phyloP scores from a whole-genome alignment of 495 filamentous ascomycete species.

The Hypoxylon fragiforme region DNA sequence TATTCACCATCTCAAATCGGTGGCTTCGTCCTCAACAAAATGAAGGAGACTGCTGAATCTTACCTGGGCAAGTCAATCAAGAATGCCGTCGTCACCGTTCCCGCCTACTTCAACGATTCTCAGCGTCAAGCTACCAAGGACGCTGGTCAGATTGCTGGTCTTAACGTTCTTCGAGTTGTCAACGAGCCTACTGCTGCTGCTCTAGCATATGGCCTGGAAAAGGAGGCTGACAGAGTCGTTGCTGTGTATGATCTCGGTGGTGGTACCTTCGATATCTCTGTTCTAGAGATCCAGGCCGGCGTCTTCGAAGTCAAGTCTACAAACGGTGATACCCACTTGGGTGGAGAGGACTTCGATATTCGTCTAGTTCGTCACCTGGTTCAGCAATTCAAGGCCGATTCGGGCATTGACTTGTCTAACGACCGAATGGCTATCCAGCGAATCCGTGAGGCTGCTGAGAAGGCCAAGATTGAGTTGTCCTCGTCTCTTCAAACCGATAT shows the following conservation, averaged over 20 bases:
- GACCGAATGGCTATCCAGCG: constrained; percentile 99
- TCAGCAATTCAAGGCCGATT: constrained; percentile 94
- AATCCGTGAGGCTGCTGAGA: constrained; percentile 99
- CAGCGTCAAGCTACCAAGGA: constrained; percentile 98
- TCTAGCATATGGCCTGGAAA: constrained; percentile 93
- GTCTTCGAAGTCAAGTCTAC: constrained; percentile 99
- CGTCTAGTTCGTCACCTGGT: constrained; percentile 92
- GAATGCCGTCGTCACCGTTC: constrained; percentile 95
- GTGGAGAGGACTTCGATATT: constrained; percentile 99
- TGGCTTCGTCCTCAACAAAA: constrained; percentile 95
- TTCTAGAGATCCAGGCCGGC: constrained; percentile 95
- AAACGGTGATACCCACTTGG: constrained; percentile 97
- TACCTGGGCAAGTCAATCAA: constrained; percentile 87
- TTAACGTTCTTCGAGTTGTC: constrained; percentile 95
- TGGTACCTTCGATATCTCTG: constrained; percentile 98
- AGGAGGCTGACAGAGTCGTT: constrained; percentile 86
- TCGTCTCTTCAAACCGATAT: constrained; percentile 97
- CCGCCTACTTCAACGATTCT: constrained; percentile 97
- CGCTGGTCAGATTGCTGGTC: constrained; percentile 91
- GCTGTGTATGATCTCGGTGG: constrained; percentile 98
- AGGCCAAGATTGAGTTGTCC: constrained; percentile 99
- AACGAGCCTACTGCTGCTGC: constrained; percentile 97
- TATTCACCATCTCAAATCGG: constrained; percentile 99
- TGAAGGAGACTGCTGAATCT: constrained; percentile 96
- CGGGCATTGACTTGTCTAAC: constrained; percentile 82